Evolutionary conservation across 2,329 filamentous ascomycete species (phyloP).

Genomic region (Elsinoe perseae): DNA sequence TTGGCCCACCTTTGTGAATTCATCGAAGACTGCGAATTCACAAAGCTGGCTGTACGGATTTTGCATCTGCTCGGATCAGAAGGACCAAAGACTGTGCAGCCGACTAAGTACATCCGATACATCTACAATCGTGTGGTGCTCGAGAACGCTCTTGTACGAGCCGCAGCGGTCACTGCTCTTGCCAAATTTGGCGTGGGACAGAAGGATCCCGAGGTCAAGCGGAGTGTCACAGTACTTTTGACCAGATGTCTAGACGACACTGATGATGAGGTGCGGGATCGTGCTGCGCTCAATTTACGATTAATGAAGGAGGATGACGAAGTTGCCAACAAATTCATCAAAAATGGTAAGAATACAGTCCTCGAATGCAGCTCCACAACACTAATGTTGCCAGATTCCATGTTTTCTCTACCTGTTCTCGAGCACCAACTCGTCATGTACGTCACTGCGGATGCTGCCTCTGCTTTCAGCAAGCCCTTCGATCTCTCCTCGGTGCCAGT

Average conservation of each 20-base stretch:
- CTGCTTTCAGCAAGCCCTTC: conserved; percentile 76
- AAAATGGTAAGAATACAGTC: conserved; percentile 61
- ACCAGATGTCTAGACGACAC: conserved; percentile 92
- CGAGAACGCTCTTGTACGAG: conserved; percentile 92
- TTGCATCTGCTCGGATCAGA: conserved; percentile 89
- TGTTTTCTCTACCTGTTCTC: conserved; percentile 89
- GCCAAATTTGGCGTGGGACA: conserved; percentile 97
- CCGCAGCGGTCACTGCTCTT: conserved; percentile 87
- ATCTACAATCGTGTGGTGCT: conserved; percentile 98
- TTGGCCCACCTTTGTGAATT: conserved; percentile 96
- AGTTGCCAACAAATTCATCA: conserved; percentile 77
- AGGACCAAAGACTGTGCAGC: conserved; percentile 88
- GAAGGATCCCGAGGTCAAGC: conserved; percentile 93
- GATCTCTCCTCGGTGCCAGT: conserved; percentile 86
- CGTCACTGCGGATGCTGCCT: conserved; percentile 83
- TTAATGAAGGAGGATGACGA: conserved; percentile 81
- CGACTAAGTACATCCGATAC: conserved; percentile 97
- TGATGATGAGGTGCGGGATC: conserved; percentile 94
- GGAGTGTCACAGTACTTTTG: conserved; percentile 85
- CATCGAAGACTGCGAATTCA: conserved; percentile 99
- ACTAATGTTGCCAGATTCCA: conserved; percentile 58
- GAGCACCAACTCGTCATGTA: conserved; percentile 98
- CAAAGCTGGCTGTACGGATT: conserved; percentile 91
- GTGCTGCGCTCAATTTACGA: conserved; percentile 83
- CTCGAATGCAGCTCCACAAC: background rate